Conservation (phyloP, 768 basidiomycete genomes). For the Xerocomus spinulosus region DNA sequence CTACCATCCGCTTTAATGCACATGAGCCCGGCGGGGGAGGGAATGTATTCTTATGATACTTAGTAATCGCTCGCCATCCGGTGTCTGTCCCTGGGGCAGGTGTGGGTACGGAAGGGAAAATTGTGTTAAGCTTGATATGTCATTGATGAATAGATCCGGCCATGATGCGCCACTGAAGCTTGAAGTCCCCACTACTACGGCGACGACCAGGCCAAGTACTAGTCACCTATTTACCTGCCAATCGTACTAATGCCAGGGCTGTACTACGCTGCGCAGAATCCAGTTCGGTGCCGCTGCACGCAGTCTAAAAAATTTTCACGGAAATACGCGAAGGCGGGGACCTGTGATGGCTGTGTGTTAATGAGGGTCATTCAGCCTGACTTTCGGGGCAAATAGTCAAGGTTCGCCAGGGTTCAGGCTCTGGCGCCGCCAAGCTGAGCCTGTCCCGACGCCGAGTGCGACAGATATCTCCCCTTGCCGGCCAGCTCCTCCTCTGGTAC, state of each 20-base stretch:
- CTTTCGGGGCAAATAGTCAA: constrained; percentile 33
- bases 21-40: constrained; percentile 7
- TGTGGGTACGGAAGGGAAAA: constrained; percentile 20
- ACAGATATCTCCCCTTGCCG: constrained; percentile 15
- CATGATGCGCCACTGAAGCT: neutral
- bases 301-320: constrained; percentile 31
- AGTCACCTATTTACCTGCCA: neutral
- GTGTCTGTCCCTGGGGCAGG: constrained; percentile 23
- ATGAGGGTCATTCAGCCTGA: constrained; percentile 29
- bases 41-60: constrained; percentile 20
- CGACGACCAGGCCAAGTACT: neutral
- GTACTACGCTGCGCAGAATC: constrained; percentile 1
- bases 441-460: constrained; percentile 21
- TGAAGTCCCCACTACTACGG: neutral
- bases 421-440: constrained; percentile 25
- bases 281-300: constrained; percentile 15
- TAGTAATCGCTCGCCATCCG: constrained; percentile 20
- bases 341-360: constrained; percentile 36
- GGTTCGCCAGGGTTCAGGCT: constrained; percentile 29
- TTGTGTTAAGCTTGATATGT: constrained; percentile 21
- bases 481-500: constrained; percentile 10
- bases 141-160: constrained; percentile 7
- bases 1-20: constrained; percentile 26
- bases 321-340: constrained; percentile 38
- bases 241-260: neutral